A percentile compares a stretch with the other conserved stretches of the same genome.
Conservation (phyloP, 331 rosid species). For the Arachis monticola region DNA sequence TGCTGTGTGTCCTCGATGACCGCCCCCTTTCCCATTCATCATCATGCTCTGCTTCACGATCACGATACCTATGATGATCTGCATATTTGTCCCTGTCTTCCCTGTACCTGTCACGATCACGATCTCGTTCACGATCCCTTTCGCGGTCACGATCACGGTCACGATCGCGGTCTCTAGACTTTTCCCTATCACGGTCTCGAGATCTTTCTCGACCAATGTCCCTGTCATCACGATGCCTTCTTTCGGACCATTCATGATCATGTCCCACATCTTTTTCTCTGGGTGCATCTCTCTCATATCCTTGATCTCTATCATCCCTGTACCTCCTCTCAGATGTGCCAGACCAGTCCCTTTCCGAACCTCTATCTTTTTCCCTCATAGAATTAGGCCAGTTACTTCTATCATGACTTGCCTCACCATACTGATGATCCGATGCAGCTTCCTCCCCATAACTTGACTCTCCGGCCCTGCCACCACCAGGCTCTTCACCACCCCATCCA, state of each 20-base stretch:
- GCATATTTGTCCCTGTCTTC: constrained; percentile 82
- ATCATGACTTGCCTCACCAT: constrained; percentile 84
- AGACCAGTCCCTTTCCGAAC: constrained; percentile 87
- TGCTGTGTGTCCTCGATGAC: constrained; percentile 85
- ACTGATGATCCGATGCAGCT: constrained; percentile 90
- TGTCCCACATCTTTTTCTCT: constrained; percentile 68
- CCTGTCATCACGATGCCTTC: constrained; percentile 69
- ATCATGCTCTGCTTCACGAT: constrained; percentile 72
- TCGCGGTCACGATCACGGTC: constrained; percentile 72
- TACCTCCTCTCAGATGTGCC: constrained; percentile 82
- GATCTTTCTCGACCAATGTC: constrained; percentile 64
- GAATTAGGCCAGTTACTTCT: constrained; percentile 79
- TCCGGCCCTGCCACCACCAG: constrained; percentile 83
- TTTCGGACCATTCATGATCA: constrained; percentile 70
- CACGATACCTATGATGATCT: constrained; percentile 87
- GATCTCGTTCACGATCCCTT: constrained; percentile 60
- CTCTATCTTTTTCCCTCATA: constrained; percentile 80
- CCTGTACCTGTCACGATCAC: constrained; percentile 76
- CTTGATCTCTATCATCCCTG: constrained; percentile 79
- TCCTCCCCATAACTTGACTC: constrained; percentile 99
- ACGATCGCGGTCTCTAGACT: constrained; percentile 48
- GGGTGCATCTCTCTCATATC: constrained; percentile 69
- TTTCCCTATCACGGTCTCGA: constrained; percentile 66
- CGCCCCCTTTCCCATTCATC: constrained; percentile 89
- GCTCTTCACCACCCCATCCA: constrained; percentile 94